A percentile compares a stretch with the other conserved stretches of the same genome.
phyloP scores from a whole-genome alignment of 805 yeast species.

The Saccharomycopsis sp. region DNA sequence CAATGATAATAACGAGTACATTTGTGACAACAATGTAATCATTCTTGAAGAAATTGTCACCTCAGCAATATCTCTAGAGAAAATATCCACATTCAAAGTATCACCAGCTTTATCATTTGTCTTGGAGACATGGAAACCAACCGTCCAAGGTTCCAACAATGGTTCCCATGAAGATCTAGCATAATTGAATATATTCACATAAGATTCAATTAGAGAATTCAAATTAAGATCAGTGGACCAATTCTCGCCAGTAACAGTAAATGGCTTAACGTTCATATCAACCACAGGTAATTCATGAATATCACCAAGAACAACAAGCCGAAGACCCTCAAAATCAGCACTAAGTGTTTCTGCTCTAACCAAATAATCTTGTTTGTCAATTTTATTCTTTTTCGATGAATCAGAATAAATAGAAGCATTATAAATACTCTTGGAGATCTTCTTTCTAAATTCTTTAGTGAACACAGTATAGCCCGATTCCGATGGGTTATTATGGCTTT shows the following conservation, averaged over 20 bases:
- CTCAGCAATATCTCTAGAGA: constrained; percentile 73
- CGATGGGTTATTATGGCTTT: constrained; percentile 22
- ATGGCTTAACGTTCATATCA: constrained; percentile 68
- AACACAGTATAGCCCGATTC: constrained; percentile 32
- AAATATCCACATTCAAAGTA: constrained; percentile 54
- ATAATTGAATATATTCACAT: constrained; percentile 75
- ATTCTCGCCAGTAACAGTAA: constrained; percentile 59
- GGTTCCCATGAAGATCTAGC: constrained; percentile 95
- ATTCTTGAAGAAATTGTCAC: constrained; percentile 76
- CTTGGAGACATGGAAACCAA: constrained; percentile 62
- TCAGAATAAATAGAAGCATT: constrained; percentile 62
- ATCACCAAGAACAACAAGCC: constrained; percentile 82
- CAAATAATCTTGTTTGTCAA: constrained; percentile 28
- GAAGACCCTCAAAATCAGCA: constrained; percentile 64
- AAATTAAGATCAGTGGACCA: constrained; percentile 85
- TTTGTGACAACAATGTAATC: constrained; percentile 66
- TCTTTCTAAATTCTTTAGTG: constrained; percentile 57
- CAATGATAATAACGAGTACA: constrained; percentile 49
- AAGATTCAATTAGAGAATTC: constrained; percentile 55
- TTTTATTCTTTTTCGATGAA: constrained; percentile 31
- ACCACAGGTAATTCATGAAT: constrained; percentile 84
- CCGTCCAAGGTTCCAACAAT: constrained; percentile 78
- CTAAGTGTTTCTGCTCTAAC: constrained; percentile 63
- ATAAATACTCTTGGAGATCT: constrained; percentile 43
- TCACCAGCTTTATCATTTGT: constrained; percentile 33